Conservation (phyloP, 2,329 filamentous ascomycete genomes). For the Claviceps sp. region DNA sequence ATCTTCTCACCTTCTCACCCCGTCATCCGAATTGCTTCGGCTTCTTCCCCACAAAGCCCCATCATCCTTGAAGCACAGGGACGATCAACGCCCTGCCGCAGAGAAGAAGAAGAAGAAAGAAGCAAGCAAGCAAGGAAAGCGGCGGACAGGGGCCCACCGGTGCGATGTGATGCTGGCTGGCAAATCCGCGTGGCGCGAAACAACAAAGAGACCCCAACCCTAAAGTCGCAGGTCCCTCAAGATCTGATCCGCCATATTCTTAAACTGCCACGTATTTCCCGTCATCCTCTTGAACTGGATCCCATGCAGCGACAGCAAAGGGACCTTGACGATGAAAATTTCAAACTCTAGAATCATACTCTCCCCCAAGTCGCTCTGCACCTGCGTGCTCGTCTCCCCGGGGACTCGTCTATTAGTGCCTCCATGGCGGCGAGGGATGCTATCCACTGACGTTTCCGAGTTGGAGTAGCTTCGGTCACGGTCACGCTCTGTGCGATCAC, state of each 20-base stretch:
- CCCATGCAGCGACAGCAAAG: slow-evolving; percentile 79
- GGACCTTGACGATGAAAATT: slow-evolving; percentile 95
- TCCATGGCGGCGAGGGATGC: slow-evolving; percentile 41
- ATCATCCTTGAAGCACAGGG: too few relatives aligned
- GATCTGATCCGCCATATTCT: slow-evolving; percentile 95
- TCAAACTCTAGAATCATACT: slow-evolving; percentile 83
- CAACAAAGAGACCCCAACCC: slow-evolving; percentile 29
- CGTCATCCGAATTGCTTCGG: too few relatives aligned
- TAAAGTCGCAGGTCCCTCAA: slow-evolving; percentile 72
- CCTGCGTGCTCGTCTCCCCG: slow-evolving; percentile 83
- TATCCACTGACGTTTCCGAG: slow-evolving; percentile 76
- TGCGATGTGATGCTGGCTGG: not conserved
- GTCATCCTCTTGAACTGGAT: slow-evolving; percentile 97
- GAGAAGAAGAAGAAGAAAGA: too few relatives aligned
- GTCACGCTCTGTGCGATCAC: slow-evolving; percentile 21
- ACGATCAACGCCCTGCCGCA: too few relatives aligned
- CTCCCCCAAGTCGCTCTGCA: slow-evolving; percentile 76
- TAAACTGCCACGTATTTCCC: slow-evolving; percentile 96
- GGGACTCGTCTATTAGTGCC: slow-evolving; percentile 43
- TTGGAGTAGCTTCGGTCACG: slow-evolving; percentile 65
- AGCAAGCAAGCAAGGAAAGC: not conserved
- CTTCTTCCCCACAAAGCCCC: too few relatives aligned
- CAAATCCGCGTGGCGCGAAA: too few relatives aligned
- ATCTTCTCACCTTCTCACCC: too few relatives aligned
- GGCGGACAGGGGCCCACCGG: not conserved